A percentile compares a stretch with the other conserved stretches of the same genome.
These are phyloP conservation scores for Penicillium dipodomyicola DNA, from an alignment of 495 filamentous ascomycete genomes.

Conservation along the genomic window DNA sequence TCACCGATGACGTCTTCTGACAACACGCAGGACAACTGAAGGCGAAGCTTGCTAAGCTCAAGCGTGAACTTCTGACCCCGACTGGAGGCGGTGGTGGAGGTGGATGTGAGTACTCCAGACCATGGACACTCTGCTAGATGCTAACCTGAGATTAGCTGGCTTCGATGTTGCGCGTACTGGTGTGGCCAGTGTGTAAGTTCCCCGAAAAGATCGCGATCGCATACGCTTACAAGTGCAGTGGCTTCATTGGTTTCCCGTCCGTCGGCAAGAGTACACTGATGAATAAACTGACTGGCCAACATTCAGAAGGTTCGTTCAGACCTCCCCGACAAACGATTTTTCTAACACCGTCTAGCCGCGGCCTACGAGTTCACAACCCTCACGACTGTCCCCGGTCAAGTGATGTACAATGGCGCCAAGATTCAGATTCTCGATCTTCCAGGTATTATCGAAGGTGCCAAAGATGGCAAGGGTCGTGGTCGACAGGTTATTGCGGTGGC, in stretches of 20 bases:
- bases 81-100: slow-evolving; percentile 73
- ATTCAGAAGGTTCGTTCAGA: slow-evolving; percentile 69
- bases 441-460: slow-evolving; percentile 97
- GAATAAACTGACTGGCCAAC: slow-evolving; percentile 90
- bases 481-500: slow-evolving; percentile 98
- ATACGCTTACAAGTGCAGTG: slow-evolving; percentile 28
- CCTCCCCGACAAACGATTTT: background rate
- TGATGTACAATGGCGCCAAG: slow-evolving; percentile 93
- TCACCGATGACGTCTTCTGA: slow-evolving; percentile 24
- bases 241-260: slow-evolving; percentile 81
- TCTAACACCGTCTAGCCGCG: slow-evolving; percentile 55
- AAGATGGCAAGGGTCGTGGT: slow-evolving; percentile 97
- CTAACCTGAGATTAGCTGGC: slow-evolving; percentile 57
- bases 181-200: slow-evolving; percentile 88
- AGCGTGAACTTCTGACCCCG: slow-evolving; percentile 90
- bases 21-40: slow-evolving; percentile 75
- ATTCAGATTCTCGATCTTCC: slow-evolving; percentile 98
- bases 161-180: slow-evolving; percentile 98
- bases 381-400: slow-evolving; percentile 95
- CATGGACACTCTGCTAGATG: background rate
- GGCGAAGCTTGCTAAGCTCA: slow-evolving; percentile 96
- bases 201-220: background rate
- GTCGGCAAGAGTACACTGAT: slow-evolving; percentile 98
- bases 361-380: slow-evolving; percentile 99
- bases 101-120: slow-evolving; percentile 52